These are phyloP conservation scores for Solanum aculeatissimum DNA, from an alignment of 305 asterid genomes.

Conservation along the genomic window DNA sequence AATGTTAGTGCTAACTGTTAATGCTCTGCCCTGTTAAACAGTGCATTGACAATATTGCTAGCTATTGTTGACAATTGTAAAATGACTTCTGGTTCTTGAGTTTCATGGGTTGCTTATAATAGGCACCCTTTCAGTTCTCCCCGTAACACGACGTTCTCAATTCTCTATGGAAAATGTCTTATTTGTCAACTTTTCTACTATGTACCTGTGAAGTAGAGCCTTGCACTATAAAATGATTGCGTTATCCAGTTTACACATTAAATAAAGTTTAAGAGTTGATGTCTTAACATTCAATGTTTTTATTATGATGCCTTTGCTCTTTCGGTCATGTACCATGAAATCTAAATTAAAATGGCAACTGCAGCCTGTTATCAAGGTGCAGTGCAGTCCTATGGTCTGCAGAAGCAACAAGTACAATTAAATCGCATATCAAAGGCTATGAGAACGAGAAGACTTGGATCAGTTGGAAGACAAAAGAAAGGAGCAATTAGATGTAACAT, in stretches of 20 bases:
- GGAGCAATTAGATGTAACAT: constrained; percentile 21
- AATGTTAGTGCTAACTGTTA: neutral
- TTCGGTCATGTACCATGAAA: neutral
- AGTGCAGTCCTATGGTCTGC: constrained; percentile 7
- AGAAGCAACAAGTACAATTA: constrained; percentile 8
- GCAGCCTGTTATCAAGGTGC: constrained; percentile 20
- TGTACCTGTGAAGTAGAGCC: neutral
- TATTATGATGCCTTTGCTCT: neutral
- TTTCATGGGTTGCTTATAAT: neutral
- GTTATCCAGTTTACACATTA: neutral
- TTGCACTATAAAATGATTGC: neutral
- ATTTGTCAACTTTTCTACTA: neutral
- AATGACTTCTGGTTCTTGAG: neutral
- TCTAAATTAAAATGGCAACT: constrained; percentile 17
- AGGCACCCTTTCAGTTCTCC: neutral
- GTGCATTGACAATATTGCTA: neutral
- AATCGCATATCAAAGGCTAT: neutral
- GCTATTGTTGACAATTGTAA: neutral
- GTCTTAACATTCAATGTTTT: neutral
- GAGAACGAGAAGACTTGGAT: neutral
- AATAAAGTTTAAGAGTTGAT: neutral
- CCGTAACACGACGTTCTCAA: neutral
- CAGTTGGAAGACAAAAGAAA: constrained; percentile 1
- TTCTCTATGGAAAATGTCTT: neutral
- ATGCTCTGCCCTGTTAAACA: neutral